Percentiles rank a stretch among this genome's conserved stretches.
These are phyloP conservation scores for Citrus glauca DNA, from an alignment of 345 rosid species.

Conservation along the genomic window DNA sequence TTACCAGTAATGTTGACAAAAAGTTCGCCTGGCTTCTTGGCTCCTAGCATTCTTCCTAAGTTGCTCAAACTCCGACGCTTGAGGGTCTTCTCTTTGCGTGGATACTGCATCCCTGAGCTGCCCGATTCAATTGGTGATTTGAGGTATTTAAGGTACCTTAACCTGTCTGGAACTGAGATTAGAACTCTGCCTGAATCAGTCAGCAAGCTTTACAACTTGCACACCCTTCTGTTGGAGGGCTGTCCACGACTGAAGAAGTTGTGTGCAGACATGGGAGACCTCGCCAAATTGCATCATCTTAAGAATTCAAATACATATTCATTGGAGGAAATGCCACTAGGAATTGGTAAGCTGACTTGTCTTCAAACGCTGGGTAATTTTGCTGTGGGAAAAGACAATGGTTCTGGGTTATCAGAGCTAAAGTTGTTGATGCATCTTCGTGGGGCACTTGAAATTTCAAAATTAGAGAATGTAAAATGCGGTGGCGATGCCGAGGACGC, in stretches of 20 bases:
- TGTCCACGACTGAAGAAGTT: too few species aligned
- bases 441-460: not conserved
- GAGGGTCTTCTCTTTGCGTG: slow-evolving; percentile 4
- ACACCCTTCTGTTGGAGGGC: too few species aligned
- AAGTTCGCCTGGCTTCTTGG: accelerated
- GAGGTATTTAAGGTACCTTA: slow-evolving; percentile 1
- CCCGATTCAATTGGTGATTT: not conserved
- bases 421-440: not conserved
- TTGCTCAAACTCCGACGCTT: not conserved
- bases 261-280: too few species aligned
- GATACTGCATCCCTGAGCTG: not conserved
- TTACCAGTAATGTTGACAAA: not conserved
- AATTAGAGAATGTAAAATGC: not conserved
- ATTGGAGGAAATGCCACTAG: not conserved
- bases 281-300: too few species aligned
- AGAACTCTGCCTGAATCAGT: not conserved
- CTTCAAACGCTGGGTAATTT: not conserved
- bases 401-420: not conserved
- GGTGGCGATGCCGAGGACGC: slow-evolving; percentile 13
- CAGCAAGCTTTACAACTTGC: not conserved
- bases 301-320: too few species aligned
- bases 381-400: slow-evolving; percentile 4
- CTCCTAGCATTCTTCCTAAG: not conserved
- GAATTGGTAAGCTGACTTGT: not conserved
- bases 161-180: not conserved